Conservation (phyloP, 2,329 filamentous ascomycete species). For the Talaromyces sp. region DNA sequence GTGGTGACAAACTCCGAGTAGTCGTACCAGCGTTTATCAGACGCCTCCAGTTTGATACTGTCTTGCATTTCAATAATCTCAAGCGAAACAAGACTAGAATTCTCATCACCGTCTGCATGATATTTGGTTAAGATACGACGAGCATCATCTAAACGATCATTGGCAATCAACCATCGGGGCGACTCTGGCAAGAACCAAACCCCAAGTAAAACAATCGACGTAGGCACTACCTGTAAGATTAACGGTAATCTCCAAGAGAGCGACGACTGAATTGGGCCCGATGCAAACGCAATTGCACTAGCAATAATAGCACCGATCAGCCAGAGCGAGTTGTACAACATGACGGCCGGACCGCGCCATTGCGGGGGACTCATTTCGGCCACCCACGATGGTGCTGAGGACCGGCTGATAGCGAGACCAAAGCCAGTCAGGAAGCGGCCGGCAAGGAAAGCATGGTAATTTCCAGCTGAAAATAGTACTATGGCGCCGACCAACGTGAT, state of each 20-base stretch:
- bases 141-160: slow-evolving; percentile 55
- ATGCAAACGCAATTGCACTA: background rate
- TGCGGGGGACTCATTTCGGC: slow-evolving; percentile 1
- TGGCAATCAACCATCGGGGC: slow-evolving; percentile 28
- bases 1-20: slow-evolving; percentile 52
- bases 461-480: background rate
- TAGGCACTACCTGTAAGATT: slow-evolving; percentile 2
- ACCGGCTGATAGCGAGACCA: background rate
- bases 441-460: background rate
- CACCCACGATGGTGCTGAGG: slow-evolving; percentile 1
- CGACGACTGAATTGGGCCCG: background rate
- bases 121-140: slow-evolving; percentile 53
- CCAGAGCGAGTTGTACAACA: background rate
- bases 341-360: background rate
- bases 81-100: slow-evolving; percentile 25
- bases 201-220: background rate
- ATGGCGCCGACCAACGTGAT: background rate
- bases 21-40: slow-evolving; percentile 58
- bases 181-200: slow-evolving; percentile 4
- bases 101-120: slow-evolving; percentile 47
- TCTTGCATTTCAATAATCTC: slow-evolving; percentile 29
- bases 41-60: slow-evolving; percentile 24
- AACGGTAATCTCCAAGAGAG: slow-evolving; percentile 3
- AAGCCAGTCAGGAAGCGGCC: background rate
- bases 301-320: background rate